phyloP scores from a whole-genome alignment of 176 grass and related monocot genomes.

The Paspalum vaginatum region DNA sequence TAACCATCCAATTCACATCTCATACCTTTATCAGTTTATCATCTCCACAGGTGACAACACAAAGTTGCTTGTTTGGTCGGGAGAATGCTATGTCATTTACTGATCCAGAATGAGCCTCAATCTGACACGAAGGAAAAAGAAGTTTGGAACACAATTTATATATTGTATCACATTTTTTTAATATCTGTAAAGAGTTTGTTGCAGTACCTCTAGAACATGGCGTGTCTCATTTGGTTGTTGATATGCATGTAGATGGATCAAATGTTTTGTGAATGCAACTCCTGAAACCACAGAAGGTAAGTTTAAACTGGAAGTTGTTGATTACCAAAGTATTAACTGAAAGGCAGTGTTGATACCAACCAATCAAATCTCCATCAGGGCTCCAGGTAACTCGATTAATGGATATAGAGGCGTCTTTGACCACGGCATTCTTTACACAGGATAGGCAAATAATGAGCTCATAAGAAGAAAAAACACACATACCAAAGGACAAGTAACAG shows the following conservation, averaged over 20 bases:
- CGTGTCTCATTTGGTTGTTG: conserved; percentile 77
- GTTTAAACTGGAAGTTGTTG: conserved; percentile 25
- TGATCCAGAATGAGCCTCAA: conserved; percentile 90
- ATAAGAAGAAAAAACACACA: conserved; percentile 31
- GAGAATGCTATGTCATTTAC: conserved; percentile 99
- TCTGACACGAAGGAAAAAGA: conserved; percentile 56
- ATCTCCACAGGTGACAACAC: conserved; percentile 96
- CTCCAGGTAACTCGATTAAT: conserved; percentile 89
- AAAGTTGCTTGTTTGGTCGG: conserved; percentile 77
- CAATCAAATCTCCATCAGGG: conserved; percentile 93
- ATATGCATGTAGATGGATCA: conserved; percentile 89
- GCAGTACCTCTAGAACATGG: conserved; percentile 73
- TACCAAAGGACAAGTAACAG: conserved; percentile 32
- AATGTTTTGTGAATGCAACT: conserved; percentile 86
- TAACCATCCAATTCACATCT: conserved; percentile 25
- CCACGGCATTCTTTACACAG: conserved; percentile 53
- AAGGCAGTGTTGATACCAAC: conserved; percentile 48
- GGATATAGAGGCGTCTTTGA: conserved; percentile 74
- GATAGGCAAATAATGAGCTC: conserved; percentile 37
- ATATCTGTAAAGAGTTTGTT: conserved; percentile 33
- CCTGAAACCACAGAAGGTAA: conserved; percentile 52
- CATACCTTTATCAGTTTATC: conserved; percentile 93
- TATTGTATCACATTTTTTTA: background rate
- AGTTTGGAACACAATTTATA: background rate
- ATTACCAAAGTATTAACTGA: conserved; percentile 27